A percentile compares a stretch with the other conserved stretches of the same genome.
phyloP scores from a whole-genome alignment of 257 asterid genomes.

The Rehmannia glutinosa region DNA sequence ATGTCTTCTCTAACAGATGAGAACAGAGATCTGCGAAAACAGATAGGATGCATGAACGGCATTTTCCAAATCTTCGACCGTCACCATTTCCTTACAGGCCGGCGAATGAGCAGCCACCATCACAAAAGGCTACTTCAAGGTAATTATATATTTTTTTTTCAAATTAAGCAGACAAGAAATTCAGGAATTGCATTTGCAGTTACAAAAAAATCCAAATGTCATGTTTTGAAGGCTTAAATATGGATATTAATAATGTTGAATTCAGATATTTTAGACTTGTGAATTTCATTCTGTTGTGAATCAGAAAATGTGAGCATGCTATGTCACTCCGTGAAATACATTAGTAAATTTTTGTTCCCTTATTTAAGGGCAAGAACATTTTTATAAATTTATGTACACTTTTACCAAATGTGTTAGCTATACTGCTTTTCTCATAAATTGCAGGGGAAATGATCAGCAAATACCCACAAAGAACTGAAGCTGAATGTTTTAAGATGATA shows the following conservation, averaged over 20 bases:
- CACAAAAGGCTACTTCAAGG: constrained; percentile 72
- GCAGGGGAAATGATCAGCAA: no score
- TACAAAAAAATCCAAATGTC: not conserved
- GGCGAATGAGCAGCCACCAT: constrained; percentile 43
- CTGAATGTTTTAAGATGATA: no score
- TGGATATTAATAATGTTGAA: not conserved
- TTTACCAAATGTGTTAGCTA: no score
- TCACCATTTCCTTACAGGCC: constrained; percentile 59
- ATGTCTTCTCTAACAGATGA: constrained; percentile 46
- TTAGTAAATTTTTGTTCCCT: no score
- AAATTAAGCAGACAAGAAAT: constrained; percentile 1
- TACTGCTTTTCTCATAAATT: no score
- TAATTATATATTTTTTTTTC: constrained; percentile 14
- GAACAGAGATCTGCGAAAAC: constrained; percentile 55
- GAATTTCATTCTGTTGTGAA: no score
- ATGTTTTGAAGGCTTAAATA: not conserved
- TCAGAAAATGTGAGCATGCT: no score
- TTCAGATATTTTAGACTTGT: not conserved
- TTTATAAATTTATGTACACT: no score
- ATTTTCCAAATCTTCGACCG: constrained; percentile 81
- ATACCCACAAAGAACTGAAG: no score
- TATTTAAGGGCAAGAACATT: no score
- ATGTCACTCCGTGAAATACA: no score
- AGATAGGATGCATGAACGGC: constrained; percentile 95
- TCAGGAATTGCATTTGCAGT: constrained; percentile 8